phyloP scores from a whole-genome alignment of 345 rosid species.

The Ricinus communis region DNA sequence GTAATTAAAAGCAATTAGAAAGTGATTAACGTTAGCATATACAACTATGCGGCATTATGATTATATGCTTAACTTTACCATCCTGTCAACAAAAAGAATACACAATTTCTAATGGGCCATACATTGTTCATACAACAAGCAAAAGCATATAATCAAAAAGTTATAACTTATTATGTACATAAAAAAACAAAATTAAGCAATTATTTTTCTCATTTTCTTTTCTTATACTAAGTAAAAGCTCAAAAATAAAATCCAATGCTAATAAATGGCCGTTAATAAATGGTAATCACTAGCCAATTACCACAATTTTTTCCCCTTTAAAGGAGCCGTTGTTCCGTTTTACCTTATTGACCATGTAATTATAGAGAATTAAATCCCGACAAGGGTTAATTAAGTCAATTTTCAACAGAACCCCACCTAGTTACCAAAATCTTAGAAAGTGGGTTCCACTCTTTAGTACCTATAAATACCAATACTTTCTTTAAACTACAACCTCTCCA shows the following conservation, averaged over 20 bases:
- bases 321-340: constrained; percentile 18
- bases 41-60: constrained; percentile 47
- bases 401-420: not conserved
- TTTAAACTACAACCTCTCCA: not conserved
- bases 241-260: not conserved
- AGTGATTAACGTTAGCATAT: constrained; percentile 26
- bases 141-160: constrained; percentile 11
- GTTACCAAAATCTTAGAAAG: constrained; percentile 17
- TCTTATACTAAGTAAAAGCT: too few relatives aligned
- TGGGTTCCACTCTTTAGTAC: constrained; percentile 29
- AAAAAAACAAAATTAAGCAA: too few relatives aligned
- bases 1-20: not conserved
- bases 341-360: not conserved
- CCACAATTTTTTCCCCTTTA: constrained; percentile 12
- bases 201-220: too few relatives aligned
- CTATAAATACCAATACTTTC: constrained; percentile 40
- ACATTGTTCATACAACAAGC: constrained; percentile 21
- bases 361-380: too few relatives aligned
- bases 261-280: constrained; percentile 15
- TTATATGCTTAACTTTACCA: constrained; percentile 41
- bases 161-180: not conserved
- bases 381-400: too few relatives aligned
- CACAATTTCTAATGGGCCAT: constrained; percentile 43
- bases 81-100: constrained; percentile 34
- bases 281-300: constrained; percentile 21